Base-by-base conservation (phyloP, 176 grass and related monocot species). In the Bonia amplexicaulis region DNA sequence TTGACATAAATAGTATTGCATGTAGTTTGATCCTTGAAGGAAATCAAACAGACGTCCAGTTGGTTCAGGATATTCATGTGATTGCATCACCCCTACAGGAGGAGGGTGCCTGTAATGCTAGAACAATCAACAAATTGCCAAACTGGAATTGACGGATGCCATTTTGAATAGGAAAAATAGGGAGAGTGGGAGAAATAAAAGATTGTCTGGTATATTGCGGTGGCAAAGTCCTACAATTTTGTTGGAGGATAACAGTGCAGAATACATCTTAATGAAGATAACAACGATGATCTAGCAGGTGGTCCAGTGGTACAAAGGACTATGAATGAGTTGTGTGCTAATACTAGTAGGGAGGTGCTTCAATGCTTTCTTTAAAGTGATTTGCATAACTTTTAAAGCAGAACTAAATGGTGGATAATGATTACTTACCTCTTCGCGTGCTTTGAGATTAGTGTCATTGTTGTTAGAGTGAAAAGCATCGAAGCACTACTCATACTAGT, bases 1-100 rank as follows among this genome's bases (percentile, higher is more conserved):
- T 51, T 69, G 73, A 67, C 31, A 73, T 47, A 40, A 63, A 19
- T 81, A 81, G 25, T 75, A 74, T 48, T 60, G 27, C 41, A 65
- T 72, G 49, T 31, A 71, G 65, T 54, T 65, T 84, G 45, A 75
- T 90, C 44, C 77, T 65, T 60, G 64, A 76, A 77, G 71, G 14
- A 53, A 74, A n/a, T 6, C 13, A 7, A 41, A 74, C 54, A 20
- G 33, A 65, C 63, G 14, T 39, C 14, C n/a, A 82, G 54, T 70
- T 77, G 63, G 45, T 77, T 52, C 12, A 73, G 11, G 60, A 12
- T 62, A 62, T 57, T 57, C 19, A 22, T 22, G 52, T 57, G 7
- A 57, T 57, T 2, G 7, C 54, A 22, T 57, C 54, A 57, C 20
- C 20, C 54, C 54, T 57, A 57, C 54, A 57, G 54, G 54, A n/a